Percentiles rank a stretch among this genome's conserved stretches.
phyloP scores from a whole-genome alignment of 2,329 filamentous ascomycete species.

The Aspergillus clavatus region DNA sequence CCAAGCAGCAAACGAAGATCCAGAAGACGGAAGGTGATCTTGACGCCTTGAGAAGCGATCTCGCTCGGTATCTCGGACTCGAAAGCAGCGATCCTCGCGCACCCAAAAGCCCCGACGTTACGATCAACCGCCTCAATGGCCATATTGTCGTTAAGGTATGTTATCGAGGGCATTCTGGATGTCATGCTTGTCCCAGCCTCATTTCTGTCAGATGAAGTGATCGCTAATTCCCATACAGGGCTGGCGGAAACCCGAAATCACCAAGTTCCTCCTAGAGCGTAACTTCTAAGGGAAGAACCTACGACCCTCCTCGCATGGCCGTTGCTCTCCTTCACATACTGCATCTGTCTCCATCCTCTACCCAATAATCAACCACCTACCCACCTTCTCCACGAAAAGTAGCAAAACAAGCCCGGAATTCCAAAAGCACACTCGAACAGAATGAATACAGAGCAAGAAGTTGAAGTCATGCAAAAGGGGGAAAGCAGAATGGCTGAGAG shows the following conservation, averaged over 20 bases:
- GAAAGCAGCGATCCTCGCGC: constrained; percentile 40
- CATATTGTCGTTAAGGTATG: constrained; percentile 72
- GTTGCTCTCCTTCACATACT: constrained; percentile 9
- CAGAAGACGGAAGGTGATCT: constrained; percentile 75
- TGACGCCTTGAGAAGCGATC: constrained; percentile 57
- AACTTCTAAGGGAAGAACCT: constrained; percentile 34
- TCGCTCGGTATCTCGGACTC: constrained; percentile 57
- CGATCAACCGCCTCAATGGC: constrained; percentile 58
- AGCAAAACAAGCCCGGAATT: background rate
- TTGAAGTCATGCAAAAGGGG: background rate
- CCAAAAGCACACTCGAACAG: background rate
- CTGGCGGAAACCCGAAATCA: constrained; percentile 47
- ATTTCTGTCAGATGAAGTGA: background rate
- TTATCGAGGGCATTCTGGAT: background rate
- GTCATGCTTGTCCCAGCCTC: too few relatives aligned
- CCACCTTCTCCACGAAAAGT: constrained; percentile 1
- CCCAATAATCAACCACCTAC: constrained; percentile 2
- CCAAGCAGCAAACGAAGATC: constrained; percentile 66
- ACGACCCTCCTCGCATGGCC: constrained; percentile 1
- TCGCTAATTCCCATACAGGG: constrained; percentile 34
- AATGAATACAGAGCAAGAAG: background rate
- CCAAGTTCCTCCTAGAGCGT: constrained; percentile 45
- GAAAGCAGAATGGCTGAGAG: too few relatives aligned
- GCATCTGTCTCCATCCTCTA: constrained; percentile 3
- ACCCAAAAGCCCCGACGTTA: constrained; percentile 35